phyloP scores from a whole-genome alignment of 2,329 filamentous ascomycete genomes.

The Colletotrichum agaves region DNA sequence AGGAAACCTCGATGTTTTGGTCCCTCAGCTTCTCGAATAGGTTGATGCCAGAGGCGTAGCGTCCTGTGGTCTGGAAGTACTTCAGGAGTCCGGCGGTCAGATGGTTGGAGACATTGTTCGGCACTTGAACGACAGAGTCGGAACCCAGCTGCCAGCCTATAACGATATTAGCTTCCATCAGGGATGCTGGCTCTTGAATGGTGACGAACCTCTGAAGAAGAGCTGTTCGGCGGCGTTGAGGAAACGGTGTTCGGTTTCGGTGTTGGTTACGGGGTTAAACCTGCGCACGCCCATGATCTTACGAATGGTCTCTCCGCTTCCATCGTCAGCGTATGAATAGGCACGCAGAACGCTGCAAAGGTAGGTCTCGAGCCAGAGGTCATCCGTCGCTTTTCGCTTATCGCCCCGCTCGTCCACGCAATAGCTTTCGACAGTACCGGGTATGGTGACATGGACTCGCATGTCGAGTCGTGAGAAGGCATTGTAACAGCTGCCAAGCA shows the following conservation, averaged over 20 bases:
- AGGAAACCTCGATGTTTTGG: constrained; percentile 93
- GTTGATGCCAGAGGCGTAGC: constrained; percentile 95
- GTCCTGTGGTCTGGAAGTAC: constrained; percentile 95
- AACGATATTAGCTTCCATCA: constrained; percentile 38
- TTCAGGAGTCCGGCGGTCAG: constrained; percentile 91
- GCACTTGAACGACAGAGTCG: constrained; percentile 96
- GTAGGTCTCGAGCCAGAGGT: constrained; percentile 97
- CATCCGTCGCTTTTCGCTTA: constrained; percentile 91
- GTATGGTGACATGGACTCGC: constrained; percentile 97
- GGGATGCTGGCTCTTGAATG: background rate
- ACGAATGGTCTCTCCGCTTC: constrained; percentile 91
- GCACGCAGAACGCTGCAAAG: constrained; percentile 93
- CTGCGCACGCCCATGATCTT: constrained; percentile 97
- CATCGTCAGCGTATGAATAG: constrained; percentile 96
- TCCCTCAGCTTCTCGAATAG: constrained; percentile 95
- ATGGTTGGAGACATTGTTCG: constrained; percentile 96
- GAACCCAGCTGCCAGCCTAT: constrained; percentile 94
- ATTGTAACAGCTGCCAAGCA: constrained; percentile 84
- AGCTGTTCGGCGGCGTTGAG: constrained; percentile 92
- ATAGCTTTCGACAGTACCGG: constrained; percentile 95
- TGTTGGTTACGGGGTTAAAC: constrained; percentile 97
- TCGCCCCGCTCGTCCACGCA: constrained; percentile 97
- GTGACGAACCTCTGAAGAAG: constrained; percentile 83
- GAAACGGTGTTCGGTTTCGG: constrained; percentile 97
- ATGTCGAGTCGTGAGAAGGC: constrained; percentile 97